Base-by-base conservation (phyloP, 768 basidiomycete genomes). In the Suillus bovinus region DNA sequence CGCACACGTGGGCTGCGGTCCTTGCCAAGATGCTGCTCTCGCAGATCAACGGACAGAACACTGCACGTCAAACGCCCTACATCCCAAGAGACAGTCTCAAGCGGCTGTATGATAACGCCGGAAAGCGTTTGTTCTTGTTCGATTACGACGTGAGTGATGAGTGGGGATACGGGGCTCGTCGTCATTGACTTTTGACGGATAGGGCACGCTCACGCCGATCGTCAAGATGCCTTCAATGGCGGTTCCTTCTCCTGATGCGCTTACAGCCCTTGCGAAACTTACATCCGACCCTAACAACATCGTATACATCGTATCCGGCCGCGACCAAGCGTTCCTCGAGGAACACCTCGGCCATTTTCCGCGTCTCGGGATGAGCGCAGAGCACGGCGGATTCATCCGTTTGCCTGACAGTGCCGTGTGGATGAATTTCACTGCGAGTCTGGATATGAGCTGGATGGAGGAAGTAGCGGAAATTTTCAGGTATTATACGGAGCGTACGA, bases 191-290 rank as follows among this genome's bases (percentile, higher is more conserved):
- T 42, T 20, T 7, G 24, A 38, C 56, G 17, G 29, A 54, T 69
- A 96, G 91, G 96, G 96, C 7, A 99, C 96, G 0, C 87, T 99
- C 64, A 89, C 96, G 2, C 96, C 96, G 2, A 98, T 99, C 75
- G 96, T 99, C 74, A 96, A 94, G 79, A 86, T 86, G 17, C 96
- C 96, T 0, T 86, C 89, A 56, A 90, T 90, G 80, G 96, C 96
- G 3, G 76, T 87, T 2, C 96, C 96, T 0, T 90, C 93, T 1
- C 74, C 82, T 7, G 80, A 82, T 22, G 89, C 96, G 4, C 83
- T 96, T 47, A 78, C 81, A 58, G 91, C 92, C 0, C 88, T 99
- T 62, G 76, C 83, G 59, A 79, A 80, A 62, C 84, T 99, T 39
- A 78, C 89, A 1, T 77, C 79, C 17, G 96, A 98, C 74, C 93